Evolutionary conservation across 2,329 filamentous ascomycete species (phyloP), one percentile per base, ranked within the genome.

Genomic region (Trichoderma sp.): DNA sequence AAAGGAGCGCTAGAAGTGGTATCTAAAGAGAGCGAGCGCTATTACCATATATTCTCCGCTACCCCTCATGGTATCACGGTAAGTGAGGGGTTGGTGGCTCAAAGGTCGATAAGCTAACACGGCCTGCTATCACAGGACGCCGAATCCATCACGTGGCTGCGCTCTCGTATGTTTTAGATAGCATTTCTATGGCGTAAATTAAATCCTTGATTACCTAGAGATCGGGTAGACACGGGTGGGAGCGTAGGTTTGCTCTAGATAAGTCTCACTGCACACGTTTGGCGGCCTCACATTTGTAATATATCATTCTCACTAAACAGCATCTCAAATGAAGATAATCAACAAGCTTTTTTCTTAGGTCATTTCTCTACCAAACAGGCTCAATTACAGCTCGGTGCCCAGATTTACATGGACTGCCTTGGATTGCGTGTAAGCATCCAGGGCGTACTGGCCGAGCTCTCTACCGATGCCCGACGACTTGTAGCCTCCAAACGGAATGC

Each of bases 391-490:
- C 27, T 66, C 63, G 24, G 35, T 57, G 0, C 55, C 55, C 4
- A 67, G 29, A 21, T 67, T 67, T 29, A 69, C 31, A 31, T 61
- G 68, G n/a, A 77, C 73, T 13, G 67, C 69, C 58, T 81, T 79
- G 1, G 76, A 73, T 27, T 74, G 72, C 2, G 73, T 75, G 72
- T 75, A 79, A 63, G 78, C 77, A 7, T 75, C 73, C 19, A 79
- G 24, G 0, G 77, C 77, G 53, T 79, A 76, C 63, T 76, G 72
- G 0, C 78, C 77, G 47, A 78, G 74, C 56, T 80, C 78, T 13
- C 75, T 70, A 0, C 78, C 77, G 24, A 77, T 77, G 0, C 78
- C 77, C 6, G 75, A 77, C 68, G 79, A 73, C 68, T 80, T 80
- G 5, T 78, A 72, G 10, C 78, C 78, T 0, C 78, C 78, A 71